A percentile compares a stretch with the other conserved stretches of the same genome.
phyloP scores from a whole-genome alignment of 352 stramenopile genomes.

The Labyrinthula sp. region DNA sequence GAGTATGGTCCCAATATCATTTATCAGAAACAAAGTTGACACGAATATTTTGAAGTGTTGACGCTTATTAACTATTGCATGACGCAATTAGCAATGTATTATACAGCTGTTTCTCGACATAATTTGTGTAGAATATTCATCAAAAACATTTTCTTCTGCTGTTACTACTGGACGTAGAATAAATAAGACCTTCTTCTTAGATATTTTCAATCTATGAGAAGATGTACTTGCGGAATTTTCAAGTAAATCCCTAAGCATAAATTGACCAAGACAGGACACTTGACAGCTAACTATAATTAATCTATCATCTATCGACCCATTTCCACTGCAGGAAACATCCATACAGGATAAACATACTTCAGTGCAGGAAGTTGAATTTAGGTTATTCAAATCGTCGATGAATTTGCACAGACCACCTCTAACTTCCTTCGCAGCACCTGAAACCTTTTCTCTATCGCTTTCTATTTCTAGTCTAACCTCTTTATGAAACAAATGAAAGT shows the following conservation, averaged over 20 bases:
- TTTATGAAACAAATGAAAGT: no score
- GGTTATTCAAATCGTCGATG: conserved; percentile 27
- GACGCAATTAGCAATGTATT: no score
- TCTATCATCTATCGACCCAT: not conserved
- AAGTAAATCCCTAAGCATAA: conserved; percentile 25
- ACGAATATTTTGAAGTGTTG: no score
- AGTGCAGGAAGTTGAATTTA: conserved; percentile 6
- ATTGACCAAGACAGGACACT: conserved; percentile 13
- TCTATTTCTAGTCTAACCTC: conserved; percentile 7
- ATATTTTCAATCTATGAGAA: conserved; percentile 13
- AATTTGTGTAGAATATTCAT: no score
- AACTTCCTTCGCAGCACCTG: conserved; percentile 21
- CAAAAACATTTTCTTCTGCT: no score
- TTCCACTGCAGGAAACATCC: not conserved
- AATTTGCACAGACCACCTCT: conserved; percentile 24
- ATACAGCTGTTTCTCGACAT: no score
- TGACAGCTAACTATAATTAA: conserved; percentile 2
- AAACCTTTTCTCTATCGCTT: conserved; percentile 24
- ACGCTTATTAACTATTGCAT: no score
- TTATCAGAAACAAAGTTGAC: no score
- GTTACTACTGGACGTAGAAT: no score
- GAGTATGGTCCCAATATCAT: no score
- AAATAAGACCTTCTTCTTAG: conserved; percentile 19
- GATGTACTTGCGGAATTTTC: conserved; percentile 6
- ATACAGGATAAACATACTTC: not conserved